A percentile compares a stretch with the other conserved stretches of the same genome.
phyloP scores from a whole-genome alignment of 176 grass and related monocot species.

The Saccharum officinarum region DNA sequence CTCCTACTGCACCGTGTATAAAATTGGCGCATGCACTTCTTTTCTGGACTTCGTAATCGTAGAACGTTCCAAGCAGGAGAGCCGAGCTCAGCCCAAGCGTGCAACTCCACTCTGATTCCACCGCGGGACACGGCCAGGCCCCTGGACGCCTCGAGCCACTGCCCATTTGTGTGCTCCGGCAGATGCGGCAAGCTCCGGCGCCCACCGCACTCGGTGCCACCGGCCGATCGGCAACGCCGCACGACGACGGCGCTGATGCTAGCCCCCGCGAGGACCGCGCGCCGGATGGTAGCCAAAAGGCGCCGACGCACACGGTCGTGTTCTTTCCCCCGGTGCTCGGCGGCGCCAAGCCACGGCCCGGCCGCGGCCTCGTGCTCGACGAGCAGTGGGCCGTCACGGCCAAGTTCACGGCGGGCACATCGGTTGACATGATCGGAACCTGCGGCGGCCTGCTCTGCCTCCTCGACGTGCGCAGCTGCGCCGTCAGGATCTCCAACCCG shows the following conservation, averaged over 20 bases:
- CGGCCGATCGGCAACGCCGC: background rate
- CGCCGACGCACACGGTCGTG: background rate
- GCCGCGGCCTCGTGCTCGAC: slow-evolving; percentile 8
- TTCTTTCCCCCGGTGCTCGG: slow-evolving; percentile 1
- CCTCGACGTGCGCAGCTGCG: too few species aligned
- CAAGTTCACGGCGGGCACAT: background rate
- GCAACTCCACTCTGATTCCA: background rate
- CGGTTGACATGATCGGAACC: background rate
- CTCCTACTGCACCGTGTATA: background rate
- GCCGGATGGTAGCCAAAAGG: background rate
- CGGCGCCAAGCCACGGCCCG: background rate
- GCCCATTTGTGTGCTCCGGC: background rate
- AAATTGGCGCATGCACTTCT: background rate
- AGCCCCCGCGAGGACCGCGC: background rate
- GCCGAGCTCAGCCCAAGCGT: background rate
- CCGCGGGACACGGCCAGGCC: background rate
- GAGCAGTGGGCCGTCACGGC: background rate
- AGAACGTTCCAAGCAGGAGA: background rate
- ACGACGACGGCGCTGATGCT: background rate
- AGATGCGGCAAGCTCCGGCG: slow-evolving; percentile 2
- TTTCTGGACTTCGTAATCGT: background rate
- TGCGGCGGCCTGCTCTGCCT: background rate
- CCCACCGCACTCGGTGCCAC: background rate
- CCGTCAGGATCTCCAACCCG: too few species aligned
- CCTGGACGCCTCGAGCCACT: too few species aligned